Percentiles rank a stretch among this genome's conserved stretches.
These are phyloP conservation scores for Ophiostoma sp. DNA, from an alignment of 2,329 filamentous ascomycete species.

Conservation along the genomic window DNA sequence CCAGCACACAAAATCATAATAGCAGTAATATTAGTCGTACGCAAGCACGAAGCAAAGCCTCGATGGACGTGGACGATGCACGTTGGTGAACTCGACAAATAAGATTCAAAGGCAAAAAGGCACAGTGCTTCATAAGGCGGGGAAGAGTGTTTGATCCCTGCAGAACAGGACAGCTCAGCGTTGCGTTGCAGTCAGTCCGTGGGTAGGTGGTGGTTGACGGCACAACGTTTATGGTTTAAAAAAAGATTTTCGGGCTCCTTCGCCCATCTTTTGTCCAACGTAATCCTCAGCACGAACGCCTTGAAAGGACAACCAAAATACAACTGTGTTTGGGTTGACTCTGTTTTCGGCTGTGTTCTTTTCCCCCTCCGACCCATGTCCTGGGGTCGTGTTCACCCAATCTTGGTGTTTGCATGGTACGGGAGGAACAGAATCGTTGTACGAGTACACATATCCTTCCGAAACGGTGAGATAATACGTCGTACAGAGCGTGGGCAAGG, in stretches of 20 bases:
- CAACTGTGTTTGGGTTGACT: not conserved
- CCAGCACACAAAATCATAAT: not conserved
- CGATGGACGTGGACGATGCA: not conserved
- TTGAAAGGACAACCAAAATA: not conserved
- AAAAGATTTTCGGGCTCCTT: not conserved
- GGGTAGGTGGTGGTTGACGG: not conserved
- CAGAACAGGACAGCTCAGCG: not conserved
- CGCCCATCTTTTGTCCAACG: not conserved
- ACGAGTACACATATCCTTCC: not conserved
- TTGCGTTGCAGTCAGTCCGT: not conserved
- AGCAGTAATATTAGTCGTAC: not conserved
- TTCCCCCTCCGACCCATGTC: not conserved
- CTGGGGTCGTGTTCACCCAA: not conserved
- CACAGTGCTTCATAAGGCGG: not conserved
- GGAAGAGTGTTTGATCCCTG: constrained; percentile 15
- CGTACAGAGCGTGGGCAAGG: not conserved
- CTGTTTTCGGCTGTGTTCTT: not conserved
- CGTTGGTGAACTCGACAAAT: not conserved
- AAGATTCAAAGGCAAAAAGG: not conserved
- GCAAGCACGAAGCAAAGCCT: not conserved
- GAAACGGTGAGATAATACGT: not conserved
- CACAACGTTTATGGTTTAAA: not conserved
- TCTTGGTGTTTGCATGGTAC: constrained; percentile 4
- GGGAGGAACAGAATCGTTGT: not conserved
- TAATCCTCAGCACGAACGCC: not conserved